These are phyloP conservation scores for Antarctomyces pellizariae DNA, from an alignment of 495 filamentous ascomycete species.

Conservation along the genomic window DNA sequence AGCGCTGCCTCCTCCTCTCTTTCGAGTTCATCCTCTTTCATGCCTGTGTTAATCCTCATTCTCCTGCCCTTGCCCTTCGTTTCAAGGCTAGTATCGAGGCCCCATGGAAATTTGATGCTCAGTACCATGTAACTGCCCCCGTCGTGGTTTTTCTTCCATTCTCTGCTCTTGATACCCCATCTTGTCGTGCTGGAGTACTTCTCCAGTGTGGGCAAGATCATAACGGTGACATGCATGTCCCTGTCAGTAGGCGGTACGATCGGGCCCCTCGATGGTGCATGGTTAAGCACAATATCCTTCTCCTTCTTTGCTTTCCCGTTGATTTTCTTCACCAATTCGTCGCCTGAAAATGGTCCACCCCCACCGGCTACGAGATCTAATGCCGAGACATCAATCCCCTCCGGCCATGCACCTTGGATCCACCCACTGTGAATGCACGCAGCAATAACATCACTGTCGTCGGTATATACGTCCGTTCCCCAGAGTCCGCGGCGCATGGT, in stretches of 20 bases:
- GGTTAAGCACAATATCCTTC: constrained; percentile 5
- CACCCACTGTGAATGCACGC: constrained; percentile 86
- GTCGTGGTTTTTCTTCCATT: constrained; percentile 52
- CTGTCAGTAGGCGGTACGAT: constrained; percentile 25
- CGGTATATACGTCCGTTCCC: constrained; percentile 87
- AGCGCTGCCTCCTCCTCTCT: constrained; percentile 6
- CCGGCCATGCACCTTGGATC: constrained; percentile 69
- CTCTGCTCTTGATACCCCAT: constrained; percentile 57
- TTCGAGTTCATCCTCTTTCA: constrained; percentile 7
- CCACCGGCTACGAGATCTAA: constrained; percentile 31
- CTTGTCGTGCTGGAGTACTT: constrained; percentile 49
- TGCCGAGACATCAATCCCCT: constrained; percentile 40
- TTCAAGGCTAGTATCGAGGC: constrained; percentile 21
- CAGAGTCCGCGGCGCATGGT: constrained; percentile 56
- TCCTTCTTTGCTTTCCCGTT: constrained; percentile 8
- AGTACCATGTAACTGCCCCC: constrained; percentile 75
- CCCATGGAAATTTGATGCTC: constrained; percentile 61
- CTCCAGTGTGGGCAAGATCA: constrained; percentile 59
- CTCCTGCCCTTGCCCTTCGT: constrained; percentile 5
- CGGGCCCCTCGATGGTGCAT: constrained; percentile 11
- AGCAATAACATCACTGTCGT: constrained; percentile 83
- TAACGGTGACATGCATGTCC: constrained; percentile 64
- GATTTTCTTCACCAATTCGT: constrained; percentile 18
- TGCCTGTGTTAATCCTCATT: constrained; percentile 2
- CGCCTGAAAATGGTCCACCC: too few species aligned